Conservation (phyloP, 805 yeast genomes). For the Candida morakotiae region DNA sequence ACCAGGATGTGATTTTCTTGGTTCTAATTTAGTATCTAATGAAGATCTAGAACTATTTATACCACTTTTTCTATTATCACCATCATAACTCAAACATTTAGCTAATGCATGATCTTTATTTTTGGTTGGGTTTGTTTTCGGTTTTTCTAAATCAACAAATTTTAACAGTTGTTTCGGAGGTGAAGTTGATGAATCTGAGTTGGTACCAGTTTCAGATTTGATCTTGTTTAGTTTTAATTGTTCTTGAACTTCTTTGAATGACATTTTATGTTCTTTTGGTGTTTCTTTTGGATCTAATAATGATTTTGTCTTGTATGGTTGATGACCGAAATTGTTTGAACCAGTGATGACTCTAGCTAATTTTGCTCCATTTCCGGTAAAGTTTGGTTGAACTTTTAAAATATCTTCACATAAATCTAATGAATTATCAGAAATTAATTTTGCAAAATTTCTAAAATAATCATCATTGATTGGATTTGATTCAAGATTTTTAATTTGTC, state of each 20-base stretch:
- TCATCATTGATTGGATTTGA: conserved; percentile 18
- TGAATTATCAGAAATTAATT: conserved; percentile 31
- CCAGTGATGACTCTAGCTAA: conserved; percentile 41
- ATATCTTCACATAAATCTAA: conserved; percentile 32
- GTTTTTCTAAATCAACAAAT: conserved; percentile 24
- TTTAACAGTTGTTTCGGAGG: conserved; percentile 23
- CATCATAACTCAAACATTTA: conserved; percentile 39
- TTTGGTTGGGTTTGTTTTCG: conserved; percentile 12
- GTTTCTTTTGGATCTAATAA: conserved; percentile 24
- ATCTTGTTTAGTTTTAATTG: conserved; percentile 8
- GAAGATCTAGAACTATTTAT: neutral
- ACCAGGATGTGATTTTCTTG: conserved; percentile 38
- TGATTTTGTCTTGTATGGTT: conserved; percentile 41
- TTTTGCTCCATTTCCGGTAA: conserved; percentile 37
- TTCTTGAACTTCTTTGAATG: conserved; percentile 7
- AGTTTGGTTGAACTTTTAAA: conserved; percentile 33
- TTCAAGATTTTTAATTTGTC: conserved; percentile 12
- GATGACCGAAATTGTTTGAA: conserved; percentile 34
- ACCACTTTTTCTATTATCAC: conserved; percentile 11
- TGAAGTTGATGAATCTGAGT: neutral
- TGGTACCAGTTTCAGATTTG: conserved; percentile 11
- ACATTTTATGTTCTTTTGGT: conserved; percentile 6
- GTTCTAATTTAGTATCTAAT: conserved; percentile 24
- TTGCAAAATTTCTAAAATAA: conserved; percentile 25
- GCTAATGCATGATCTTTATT: conserved; percentile 13